Base-by-base conservation (phyloP, 805 yeast species). In the Candida andamanensis region DNA sequence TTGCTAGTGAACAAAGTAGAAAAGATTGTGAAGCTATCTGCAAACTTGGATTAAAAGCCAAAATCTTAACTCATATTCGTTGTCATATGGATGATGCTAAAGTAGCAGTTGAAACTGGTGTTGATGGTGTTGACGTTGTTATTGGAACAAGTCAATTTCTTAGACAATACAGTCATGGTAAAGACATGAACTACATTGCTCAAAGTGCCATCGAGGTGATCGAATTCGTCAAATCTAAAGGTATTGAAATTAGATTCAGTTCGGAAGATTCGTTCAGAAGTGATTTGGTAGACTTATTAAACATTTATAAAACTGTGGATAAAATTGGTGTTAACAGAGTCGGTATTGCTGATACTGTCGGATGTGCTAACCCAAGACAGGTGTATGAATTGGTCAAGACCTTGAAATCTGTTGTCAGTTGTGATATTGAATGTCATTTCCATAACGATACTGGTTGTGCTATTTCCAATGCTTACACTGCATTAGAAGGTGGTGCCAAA, bases 381-480 rank as follows among this genome's bases (percentile, higher is more conserved):
- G 98, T 90, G 39, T 90, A 90, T 62, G 98, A 90, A 68, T 76
- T 90, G 49, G 92, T 90, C 42, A 80, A 94, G 56, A 92, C 98
- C 26, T 77, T 90, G 60, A 85, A 80, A 65, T 78, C 89, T 10
- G 95, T 90, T 30, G 97, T 90, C 30, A 80, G 85, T 22, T 90
- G 97, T 70, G 98, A 90, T 59, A 89, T 90, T 52, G 98, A 90
- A 69, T 85, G 96, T 61, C 98, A 90, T 63, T 92, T 90, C 85
- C 98, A 90, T 69, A 85, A 90, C 60, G 98, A 90, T 63, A 90
- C 98, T 20, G 98, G 98, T 42, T 92, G 97, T 71, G 96, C 98
- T 45, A 86, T 90, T 66, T 96, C 97, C 41, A 90, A 90, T 60
- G 96, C 98, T 20, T 92, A 92, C 75, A 86, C 97, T 36, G 97